Evolutionary conservation across 768 basidiomycete genomes (phyloP).

Genomic region (Russula vinacea): DNA sequence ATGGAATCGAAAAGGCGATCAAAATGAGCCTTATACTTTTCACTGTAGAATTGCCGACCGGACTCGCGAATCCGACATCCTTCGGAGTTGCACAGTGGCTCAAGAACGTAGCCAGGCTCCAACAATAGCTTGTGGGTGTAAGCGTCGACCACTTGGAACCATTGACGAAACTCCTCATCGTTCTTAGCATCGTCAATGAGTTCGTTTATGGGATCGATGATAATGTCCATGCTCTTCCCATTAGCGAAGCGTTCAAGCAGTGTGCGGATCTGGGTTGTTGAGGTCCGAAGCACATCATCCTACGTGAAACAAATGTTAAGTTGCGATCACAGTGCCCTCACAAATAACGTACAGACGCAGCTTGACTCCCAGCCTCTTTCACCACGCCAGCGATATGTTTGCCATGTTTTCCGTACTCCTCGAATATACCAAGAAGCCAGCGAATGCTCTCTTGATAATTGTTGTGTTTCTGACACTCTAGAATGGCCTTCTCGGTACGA

Average conservation of each 20-base stretch:
- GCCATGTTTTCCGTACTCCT: slow-evolving; percentile 60
- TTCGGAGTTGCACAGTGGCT: slow-evolving; percentile 66
- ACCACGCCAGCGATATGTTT: slow-evolving; percentile 39
- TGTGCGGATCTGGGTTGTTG: slow-evolving; percentile 64
- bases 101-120: slow-evolving; percentile 83
- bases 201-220: slow-evolving; percentile 66
- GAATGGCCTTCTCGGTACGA: slow-evolving; percentile 51
- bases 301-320: slow-evolving; percentile 33
- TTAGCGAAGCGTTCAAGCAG: slow-evolving; percentile 92
- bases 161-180: slow-evolving; percentile 70
- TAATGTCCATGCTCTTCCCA: slow-evolving; percentile 56
- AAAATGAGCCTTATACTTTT: slow-evolving; percentile 71
- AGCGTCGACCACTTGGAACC: slow-evolving; percentile 62
- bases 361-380: slow-evolving; percentile 32
- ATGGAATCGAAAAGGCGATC: slow-evolving; percentile 72
- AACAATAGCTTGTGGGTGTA: slow-evolving; percentile 72
- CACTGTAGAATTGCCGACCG: slow-evolving; percentile 76
- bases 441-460: slow-evolving; percentile 80
- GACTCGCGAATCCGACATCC: slow-evolving; percentile 61
- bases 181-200: slow-evolving; percentile 71
- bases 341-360: slow-evolving; percentile 34
- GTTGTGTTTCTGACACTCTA: slow-evolving; percentile 89
- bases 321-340: slow-evolving; percentile 25
- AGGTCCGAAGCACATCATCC: slow-evolving; percentile 55
- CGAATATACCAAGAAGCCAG: slow-evolving; percentile 66